Evolutionary conservation across 371 early-diverging fungal genomes (phyloP).

Genomic region (Phascolomyces articulosus): DNA sequence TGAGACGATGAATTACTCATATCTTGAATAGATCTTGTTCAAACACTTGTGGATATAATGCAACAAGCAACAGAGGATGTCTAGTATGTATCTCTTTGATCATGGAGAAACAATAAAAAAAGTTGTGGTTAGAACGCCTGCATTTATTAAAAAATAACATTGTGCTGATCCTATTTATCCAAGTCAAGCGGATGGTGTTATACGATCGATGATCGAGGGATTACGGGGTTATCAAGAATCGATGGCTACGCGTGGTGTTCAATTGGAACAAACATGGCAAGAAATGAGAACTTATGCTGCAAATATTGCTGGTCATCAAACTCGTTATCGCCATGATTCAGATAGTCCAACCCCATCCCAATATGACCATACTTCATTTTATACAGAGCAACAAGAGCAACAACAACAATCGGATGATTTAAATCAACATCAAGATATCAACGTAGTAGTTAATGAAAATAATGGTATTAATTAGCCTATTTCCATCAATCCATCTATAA

Average conservation of each 20-base stretch:
- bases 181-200: background rate
- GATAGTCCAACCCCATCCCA: background rate
- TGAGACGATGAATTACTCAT: background rate
- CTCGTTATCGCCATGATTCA: background rate
- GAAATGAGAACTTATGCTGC: background rate
- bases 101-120: too few relatives aligned
- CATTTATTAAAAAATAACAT: background rate
- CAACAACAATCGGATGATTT: too few relatives aligned
- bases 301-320: background rate
- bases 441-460: too few relatives aligned
- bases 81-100: too few relatives aligned
- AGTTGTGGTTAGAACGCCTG: too few relatives aligned
- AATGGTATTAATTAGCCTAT: too few relatives aligned
- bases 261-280: conserved; percentile 5
- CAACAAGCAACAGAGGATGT: background rate
- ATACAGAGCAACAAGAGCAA: too few relatives aligned
- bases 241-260: background rate
- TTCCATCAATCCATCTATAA: too few relatives aligned
- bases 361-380: background rate
- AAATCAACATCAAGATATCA: too few relatives aligned
- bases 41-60: background rate
- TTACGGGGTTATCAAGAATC: background rate
- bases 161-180: background rate
- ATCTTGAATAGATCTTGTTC: background rate
- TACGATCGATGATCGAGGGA: background rate